Evolutionary conservation across 2,329 filamentous ascomycete species (phyloP), one percentile per base, ranked within the genome.

Genomic region (Tolypocladium guangdongense): DNA sequence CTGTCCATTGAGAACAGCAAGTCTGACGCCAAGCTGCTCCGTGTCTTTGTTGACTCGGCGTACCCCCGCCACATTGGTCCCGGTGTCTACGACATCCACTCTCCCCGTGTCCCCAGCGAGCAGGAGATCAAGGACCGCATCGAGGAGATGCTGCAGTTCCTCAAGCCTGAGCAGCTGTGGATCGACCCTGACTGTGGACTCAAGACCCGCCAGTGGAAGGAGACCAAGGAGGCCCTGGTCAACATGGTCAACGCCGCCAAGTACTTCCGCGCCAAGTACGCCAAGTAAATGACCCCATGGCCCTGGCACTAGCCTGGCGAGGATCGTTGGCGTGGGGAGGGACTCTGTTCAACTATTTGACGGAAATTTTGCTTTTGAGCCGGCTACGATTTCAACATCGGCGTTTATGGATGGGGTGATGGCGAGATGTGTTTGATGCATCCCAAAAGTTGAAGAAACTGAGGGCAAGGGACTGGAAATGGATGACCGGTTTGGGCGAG

Each of bases 1-100:
- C 86, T 99, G 67, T 95, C 89, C 70, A 99, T 99, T 66, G 93
- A 99, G 87, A 99, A 99, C 89, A 95, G 88, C 87, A 99, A 99
- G 87, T 95, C 89, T 66, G 93, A 99, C 68, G 93, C 93, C 71
- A 99, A 99, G 87, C 86, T 99, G 64, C 87, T 99, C 71, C 88
- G 92, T 78, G 93, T 99, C 74, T 99, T 99, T 71, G 89, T 96
- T 64, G 92, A 97, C 73, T 88, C 93, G 77, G 88, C 86, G 57
- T 97, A 97, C 81, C 92, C 91, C 64, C 89, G 92, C 68, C 92
- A 99, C 82, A 99, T 99, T 66, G 93, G 93, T 60, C 93, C 93
- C 60, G 93, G 92, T 86, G 93, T 99, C 75, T 99, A 97, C 74
- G 93, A 99, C 77, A 99, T 99, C 80, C 93, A 99, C 88, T 95